Evolutionary conservation across 2,329 filamentous ascomycete species (phyloP).

Genomic region (Ceratocystis colombiana): DNA sequence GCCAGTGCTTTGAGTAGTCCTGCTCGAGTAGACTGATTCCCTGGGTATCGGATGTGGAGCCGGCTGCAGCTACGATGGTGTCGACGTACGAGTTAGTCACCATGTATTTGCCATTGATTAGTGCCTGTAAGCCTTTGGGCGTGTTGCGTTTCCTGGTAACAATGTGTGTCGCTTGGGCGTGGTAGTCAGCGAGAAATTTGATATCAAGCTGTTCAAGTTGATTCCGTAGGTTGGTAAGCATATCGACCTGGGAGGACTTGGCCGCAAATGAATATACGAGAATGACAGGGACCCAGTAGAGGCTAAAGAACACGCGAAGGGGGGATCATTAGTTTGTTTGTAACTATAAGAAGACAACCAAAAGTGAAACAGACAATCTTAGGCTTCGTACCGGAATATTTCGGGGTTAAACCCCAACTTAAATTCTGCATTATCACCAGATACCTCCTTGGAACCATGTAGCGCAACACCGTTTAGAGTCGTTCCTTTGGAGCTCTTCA

Average conservation of each 20-base stretch:
- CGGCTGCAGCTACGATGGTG: slow-evolving; percentile 49
- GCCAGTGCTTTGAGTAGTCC: slow-evolving; percentile 74
- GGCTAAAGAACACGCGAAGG: slow-evolving; percentile 36
- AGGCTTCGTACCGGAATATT: slow-evolving; percentile 44
- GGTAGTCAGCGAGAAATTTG: slow-evolving; percentile 68
- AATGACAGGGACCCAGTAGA: slow-evolving; percentile 72
- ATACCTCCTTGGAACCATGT: slow-evolving; percentile 49
- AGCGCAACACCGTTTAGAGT: slow-evolving; percentile 62
- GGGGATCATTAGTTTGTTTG: slow-evolving; percentile 23
- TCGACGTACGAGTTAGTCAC: slow-evolving; percentile 66
- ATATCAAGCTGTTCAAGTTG: slow-evolving; percentile 77
- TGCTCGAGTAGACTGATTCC: slow-evolving; percentile 54
- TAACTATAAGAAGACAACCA: too few species aligned
- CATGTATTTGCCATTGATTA: slow-evolving; percentile 70
- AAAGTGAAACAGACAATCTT: background rate
- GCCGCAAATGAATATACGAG: slow-evolving; percentile 69
- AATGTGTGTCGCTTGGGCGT: slow-evolving; percentile 69
- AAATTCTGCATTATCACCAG: slow-evolving; percentile 50
- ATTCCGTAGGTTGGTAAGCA: slow-evolving; percentile 50
- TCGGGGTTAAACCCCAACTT: slow-evolving; percentile 61
- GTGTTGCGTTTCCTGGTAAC: slow-evolving; percentile 85
- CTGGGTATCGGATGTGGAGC: slow-evolving; percentile 36
- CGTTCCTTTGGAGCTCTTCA: slow-evolving; percentile 77
- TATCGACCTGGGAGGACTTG: slow-evolving; percentile 58
- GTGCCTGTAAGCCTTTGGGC: slow-evolving; percentile 71